A percentile compares a stretch with the other conserved stretches of the same genome.
Conservation (phyloP, 768 basidiomycete genomes). For the Tylopilus sp. region DNA sequence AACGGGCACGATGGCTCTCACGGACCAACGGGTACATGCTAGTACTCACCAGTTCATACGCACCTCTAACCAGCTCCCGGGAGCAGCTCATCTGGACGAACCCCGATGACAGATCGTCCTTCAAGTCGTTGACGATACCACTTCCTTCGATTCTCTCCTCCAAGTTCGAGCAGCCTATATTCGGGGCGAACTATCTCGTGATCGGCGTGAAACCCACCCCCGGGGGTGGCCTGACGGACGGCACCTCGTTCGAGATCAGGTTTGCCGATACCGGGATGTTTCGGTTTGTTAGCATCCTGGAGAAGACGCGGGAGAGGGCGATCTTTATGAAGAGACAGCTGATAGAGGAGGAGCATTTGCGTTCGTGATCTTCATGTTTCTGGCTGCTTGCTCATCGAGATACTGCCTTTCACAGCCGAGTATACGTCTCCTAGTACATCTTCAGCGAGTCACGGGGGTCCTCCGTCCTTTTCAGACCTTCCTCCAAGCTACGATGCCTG, state of each 20-base stretch:
- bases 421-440: conserved; percentile 27
- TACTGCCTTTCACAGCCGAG: conserved; percentile 19
- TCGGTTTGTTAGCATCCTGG: conserved; percentile 65
- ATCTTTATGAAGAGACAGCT: conserved; percentile 69
- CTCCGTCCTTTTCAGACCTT: conserved; percentile 22
- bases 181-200: conserved; percentile 62
- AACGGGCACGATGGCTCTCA: conserved; percentile 57
- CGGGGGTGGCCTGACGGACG: conserved; percentile 62
- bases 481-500: conserved; percentile 30
- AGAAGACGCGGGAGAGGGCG: conserved; percentile 73
- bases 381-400: not conserved
- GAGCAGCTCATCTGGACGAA: conserved; percentile 62
- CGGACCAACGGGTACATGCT: conserved; percentile 65
- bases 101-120: conserved; percentile 30
- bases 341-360: conserved; percentile 31
- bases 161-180: conserved; percentile 72
- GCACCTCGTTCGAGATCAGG: conserved; percentile 64
- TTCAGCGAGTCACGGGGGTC: conserved; percentile 11
- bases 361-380: conserved; percentile 19
- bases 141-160: conserved; percentile 63
- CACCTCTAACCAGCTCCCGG: not conserved
- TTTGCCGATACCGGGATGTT: conserved; percentile 69
- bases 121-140: conserved; percentile 52
- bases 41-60: not conserved
- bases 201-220: conserved; percentile 65